Percentiles rank a stretch among this genome's conserved stretches.
Evolutionary conservation across 768 basidiomycete species (phyloP).

Genomic region (Tulasnella sp.): DNA sequence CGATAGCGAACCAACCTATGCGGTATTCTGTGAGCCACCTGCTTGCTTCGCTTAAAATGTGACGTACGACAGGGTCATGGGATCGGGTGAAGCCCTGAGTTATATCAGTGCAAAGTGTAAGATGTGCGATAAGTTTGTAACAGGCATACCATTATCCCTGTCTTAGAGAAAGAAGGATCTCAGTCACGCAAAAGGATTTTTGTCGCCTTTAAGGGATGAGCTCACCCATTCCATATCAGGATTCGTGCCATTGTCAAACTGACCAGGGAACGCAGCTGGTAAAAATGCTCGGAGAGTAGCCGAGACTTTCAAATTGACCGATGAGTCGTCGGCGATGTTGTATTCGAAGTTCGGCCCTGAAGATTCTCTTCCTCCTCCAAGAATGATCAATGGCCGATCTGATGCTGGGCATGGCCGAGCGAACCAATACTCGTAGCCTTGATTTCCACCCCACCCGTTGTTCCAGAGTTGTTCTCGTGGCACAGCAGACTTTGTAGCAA

Average conservation of each 20-base stretch:
- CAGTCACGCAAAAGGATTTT: neutral
- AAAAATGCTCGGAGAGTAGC: slow-evolving; percentile 47
- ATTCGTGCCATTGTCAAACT: slow-evolving; percentile 38
- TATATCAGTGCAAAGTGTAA: neutral
- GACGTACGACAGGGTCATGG: slow-evolving; percentile 59
- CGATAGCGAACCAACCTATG: slow-evolving; percentile 54
- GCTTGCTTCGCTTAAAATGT: too few relatives aligned
- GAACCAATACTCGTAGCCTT: slow-evolving; percentile 72
- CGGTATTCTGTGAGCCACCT: neutral
- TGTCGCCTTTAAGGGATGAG: neutral
- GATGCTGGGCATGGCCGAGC: slow-evolving; percentile 43
- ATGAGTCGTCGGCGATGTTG: slow-evolving; percentile 49
- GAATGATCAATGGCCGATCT: slow-evolving; percentile 46
- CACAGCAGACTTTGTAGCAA: slow-evolving; percentile 37
- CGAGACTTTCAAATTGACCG: slow-evolving; percentile 39
- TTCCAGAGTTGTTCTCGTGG: slow-evolving; percentile 33
- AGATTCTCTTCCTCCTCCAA: slow-evolving; percentile 57
- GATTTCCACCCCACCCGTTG: slow-evolving; percentile 38
- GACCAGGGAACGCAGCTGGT: slow-evolving; percentile 44
- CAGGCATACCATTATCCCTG: slow-evolving; percentile 60
- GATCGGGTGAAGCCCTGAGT: slow-evolving; percentile 39
- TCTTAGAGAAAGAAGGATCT: slow-evolving; percentile 35
- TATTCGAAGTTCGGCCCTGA: slow-evolving; percentile 38
- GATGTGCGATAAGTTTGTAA: too few relatives aligned
- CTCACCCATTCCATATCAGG: slow-evolving; percentile 78